Evolutionary conservation across 139 green algal genomes (phyloP), one percentile per base, ranked within the genome.

Genomic region (Chlorella sp.): DNA sequence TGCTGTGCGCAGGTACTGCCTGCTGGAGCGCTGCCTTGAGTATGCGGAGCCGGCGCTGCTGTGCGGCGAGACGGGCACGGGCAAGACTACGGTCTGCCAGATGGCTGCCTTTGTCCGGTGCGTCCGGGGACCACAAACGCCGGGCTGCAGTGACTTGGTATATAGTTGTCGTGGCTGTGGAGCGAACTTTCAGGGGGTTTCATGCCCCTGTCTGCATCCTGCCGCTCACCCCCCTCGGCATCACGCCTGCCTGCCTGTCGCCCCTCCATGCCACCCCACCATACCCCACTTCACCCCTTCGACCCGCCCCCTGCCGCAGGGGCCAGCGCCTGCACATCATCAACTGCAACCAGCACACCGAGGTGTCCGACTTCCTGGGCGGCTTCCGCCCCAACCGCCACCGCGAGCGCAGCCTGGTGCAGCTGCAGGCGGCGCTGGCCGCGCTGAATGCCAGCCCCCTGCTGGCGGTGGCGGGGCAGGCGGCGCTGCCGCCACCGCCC

Each of bases 321-420:
- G 90, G 88, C 41, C 95, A 97, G 88, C 84, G 82, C 28, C 91
- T 99, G 82, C 94, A 96, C 80, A 98, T 98, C 60, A 85, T 99
- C 85, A 99, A 99, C 90, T 99, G 97, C 93, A 98, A 99, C 91
- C 95, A 99, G 90, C 96, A 99, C 93, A 99, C 97, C 7, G 97
- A 99, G 90, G 95, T 96, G 11, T 95, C 93, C 0, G 97, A 99
- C 93, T 98, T 99, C 84, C 86, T 99, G 72, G 97, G 97, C 38
- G 95, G 97, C 16, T 99, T 96, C 86, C 76, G 97, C 13, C 97
- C 97, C 36, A 91, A 91, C 80, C 74, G 81, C 24, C 68, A 85
- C 24, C 81, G 81, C 26, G 81, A 85, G 48, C 46, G 81, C 24
- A 73, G 69, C 19, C 69, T 85, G 51, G 51, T 74, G 56, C 54